Evolutionary conservation across 805 yeast species (phyloP).

Genomic region (Monosporozyma aquatica): DNA sequence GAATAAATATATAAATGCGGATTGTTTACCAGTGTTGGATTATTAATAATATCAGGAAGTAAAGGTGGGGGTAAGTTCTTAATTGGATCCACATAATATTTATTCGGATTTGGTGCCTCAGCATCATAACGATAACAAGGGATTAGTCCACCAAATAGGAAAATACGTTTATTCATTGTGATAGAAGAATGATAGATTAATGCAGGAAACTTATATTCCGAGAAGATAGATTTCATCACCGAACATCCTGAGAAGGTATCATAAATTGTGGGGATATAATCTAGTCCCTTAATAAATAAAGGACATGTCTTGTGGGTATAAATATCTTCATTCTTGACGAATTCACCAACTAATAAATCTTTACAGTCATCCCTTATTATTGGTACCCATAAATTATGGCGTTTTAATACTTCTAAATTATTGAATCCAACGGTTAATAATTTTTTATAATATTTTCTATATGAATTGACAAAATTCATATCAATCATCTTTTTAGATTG

Average conservation of each 20-base stretch:
- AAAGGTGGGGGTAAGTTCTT: conserved; percentile 40
- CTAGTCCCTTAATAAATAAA: conserved; percentile 18
- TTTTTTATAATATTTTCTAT: conserved; percentile 18
- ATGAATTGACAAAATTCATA: conserved; percentile 11
- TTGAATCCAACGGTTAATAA: conserved; percentile 16
- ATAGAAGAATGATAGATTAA: conserved; percentile 37
- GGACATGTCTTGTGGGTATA: conserved; percentile 17
- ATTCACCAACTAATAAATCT: conserved; percentile 5
- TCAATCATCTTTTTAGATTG: neutral
- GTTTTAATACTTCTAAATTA: conserved; percentile 13
- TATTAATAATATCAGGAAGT: conserved; percentile 32
- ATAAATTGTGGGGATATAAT: conserved; percentile 17
- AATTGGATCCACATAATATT: conserved; percentile 33
- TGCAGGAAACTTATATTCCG: conserved; percentile 35
- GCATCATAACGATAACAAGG: conserved; percentile 21
- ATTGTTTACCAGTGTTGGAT: conserved; percentile 37
- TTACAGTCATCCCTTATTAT: conserved; percentile 11
- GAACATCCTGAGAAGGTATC: conserved; percentile 24
- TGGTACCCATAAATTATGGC: conserved; percentile 28
- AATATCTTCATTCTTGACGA: conserved; percentile 2
- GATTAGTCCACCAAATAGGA: conserved; percentile 39
- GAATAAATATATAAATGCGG: conserved; percentile 32
- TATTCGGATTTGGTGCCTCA: conserved; percentile 28
- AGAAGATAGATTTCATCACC: conserved; percentile 27
- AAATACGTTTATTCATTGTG: conserved; percentile 33